Evolutionary conservation across 106 monocot genomes (phyloP).

Genomic region (Amphibolis antarctica): DNA sequence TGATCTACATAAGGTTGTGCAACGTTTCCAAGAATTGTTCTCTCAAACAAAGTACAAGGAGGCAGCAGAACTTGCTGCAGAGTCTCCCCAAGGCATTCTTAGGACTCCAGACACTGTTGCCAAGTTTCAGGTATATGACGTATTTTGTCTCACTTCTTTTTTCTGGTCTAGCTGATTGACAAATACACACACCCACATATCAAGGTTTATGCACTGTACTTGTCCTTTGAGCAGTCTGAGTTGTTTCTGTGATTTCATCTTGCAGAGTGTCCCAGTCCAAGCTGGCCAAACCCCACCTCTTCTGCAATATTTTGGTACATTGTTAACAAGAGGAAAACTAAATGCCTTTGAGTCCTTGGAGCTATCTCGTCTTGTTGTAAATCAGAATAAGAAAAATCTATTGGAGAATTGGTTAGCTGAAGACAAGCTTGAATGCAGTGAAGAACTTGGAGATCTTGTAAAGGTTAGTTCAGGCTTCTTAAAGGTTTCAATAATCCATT

Average conservation of each 20-base stretch:
- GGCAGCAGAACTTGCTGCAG: slow-evolving; percentile 97
- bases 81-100: slow-evolving; percentile 88
- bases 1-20: slow-evolving; percentile 53
- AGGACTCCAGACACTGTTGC: slow-evolving; percentile 94
- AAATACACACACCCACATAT: too few relatives aligned
- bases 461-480: slow-evolving; percentile 40
- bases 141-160: not conserved
- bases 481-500: not conserved
- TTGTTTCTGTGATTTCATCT: not conserved
- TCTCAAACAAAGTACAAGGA: slow-evolving; percentile 97
- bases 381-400: slow-evolving; percentile 97
- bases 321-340: slow-evolving; percentile 84
- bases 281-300: slow-evolving; percentile 93
- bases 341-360: slow-evolving; percentile 96
- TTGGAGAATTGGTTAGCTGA: slow-evolving; percentile 98
- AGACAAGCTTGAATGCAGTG: slow-evolving; percentile 98
- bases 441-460: slow-evolving; percentile 98
- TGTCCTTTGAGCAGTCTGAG: not conserved
- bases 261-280: slow-evolving; percentile 98
- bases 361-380: slow-evolving; percentile 93
- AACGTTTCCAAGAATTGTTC: slow-evolving; percentile 92
- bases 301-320: slow-evolving; percentile 92
- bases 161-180: not conserved
- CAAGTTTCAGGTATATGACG: slow-evolving; percentile 71
- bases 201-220: too few relatives aligned